Conservation (phyloP, 495 filamentous ascomycete genomes). For the Tuber aestivum region DNA sequence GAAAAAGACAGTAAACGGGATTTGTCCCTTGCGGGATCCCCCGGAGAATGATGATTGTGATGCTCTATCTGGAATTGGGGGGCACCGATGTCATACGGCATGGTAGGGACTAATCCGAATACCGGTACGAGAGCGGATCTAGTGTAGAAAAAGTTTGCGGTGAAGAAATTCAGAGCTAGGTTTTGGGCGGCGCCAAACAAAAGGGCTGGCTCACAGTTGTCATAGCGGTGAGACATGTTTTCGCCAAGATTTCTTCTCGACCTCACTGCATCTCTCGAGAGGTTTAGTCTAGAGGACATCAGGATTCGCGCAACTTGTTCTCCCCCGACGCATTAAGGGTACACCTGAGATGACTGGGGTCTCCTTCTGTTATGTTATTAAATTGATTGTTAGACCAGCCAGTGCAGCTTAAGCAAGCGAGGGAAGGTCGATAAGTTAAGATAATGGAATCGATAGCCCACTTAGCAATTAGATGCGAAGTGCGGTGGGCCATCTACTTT, state of each 20-base stretch:
- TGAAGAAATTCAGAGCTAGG: not conserved
- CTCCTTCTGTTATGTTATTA: not conserved
- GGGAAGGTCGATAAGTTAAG: not conserved
- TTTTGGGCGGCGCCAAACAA: not conserved
- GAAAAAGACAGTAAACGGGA: not conserved
- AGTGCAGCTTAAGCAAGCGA: not conserved
- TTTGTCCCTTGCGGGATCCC: not conserved
- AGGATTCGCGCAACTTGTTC: not conserved
- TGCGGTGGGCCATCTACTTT: not conserved
- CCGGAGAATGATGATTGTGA: not conserved
- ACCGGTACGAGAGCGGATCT: not conserved
- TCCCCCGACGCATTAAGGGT: not conserved
- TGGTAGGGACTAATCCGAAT: not conserved
- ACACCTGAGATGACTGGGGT: not conserved
- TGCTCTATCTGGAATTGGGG: not conserved
- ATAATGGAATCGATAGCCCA: not conserved
- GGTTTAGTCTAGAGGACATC: not conserved
- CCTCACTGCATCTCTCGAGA: not conserved
- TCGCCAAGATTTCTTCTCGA: not conserved
- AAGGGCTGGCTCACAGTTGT: not conserved
- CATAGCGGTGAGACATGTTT: not conserved
- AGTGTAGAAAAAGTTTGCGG: not conserved
- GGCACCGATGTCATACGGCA: not conserved
- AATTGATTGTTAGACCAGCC: not conserved
- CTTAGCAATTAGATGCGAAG: slow-evolving; percentile 1